Evolutionary conservation across 2,329 filamentous ascomycete species (phyloP), one percentile per base, ranked within the genome.

Genomic region (Pseudogymnoascus sp.): DNA sequence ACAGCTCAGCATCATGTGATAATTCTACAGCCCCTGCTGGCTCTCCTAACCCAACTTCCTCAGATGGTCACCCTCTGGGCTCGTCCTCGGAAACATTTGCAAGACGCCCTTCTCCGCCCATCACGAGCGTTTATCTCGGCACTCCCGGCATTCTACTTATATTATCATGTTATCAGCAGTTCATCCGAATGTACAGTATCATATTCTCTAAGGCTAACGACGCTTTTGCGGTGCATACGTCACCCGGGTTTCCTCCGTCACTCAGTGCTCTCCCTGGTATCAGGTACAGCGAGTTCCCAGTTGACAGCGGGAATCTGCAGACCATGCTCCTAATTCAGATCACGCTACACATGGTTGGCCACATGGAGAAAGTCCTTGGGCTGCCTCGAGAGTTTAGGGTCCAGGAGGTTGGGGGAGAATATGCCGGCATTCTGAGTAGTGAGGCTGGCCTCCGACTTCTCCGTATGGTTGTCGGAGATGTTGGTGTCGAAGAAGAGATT

Each of bases 101-200:
- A 31, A 56, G 25, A 16, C 46, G 14, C 14, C 25, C 25, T 18
- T n/a, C 14, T 34, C 8, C 46, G 25, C 46, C 46, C 10, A n/a
- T 31, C 46, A 56, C 46, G n/a, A 56, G 46, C 12, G 46, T 56
- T 16, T 56, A 56, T 31, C 46, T 56, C n/a, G 46, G 46, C n/a
- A 56, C 25, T 56, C 25, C 46, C n/a, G 46, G 46, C n/a, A 31
- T 56, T 31, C 25, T 56, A 18, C 46, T 56, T 18, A 56, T 56
- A 5, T 18, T 56, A 34, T 56, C 46, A 56, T 56, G 46, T 56
- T 56, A 56, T 34, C 46, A 56, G 46, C 46, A 56, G 25, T 56
- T 56, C 6, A 56, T 56, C n/a, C 46, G 46, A 16, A 56, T 34
- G 46, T 56, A 53, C 25, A 53, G 46, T 31, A 53, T 53, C 46